Base-by-base conservation (phyloP, 2,329 filamentous ascomycete genomes). In the Macrophomina tecta region DNA sequence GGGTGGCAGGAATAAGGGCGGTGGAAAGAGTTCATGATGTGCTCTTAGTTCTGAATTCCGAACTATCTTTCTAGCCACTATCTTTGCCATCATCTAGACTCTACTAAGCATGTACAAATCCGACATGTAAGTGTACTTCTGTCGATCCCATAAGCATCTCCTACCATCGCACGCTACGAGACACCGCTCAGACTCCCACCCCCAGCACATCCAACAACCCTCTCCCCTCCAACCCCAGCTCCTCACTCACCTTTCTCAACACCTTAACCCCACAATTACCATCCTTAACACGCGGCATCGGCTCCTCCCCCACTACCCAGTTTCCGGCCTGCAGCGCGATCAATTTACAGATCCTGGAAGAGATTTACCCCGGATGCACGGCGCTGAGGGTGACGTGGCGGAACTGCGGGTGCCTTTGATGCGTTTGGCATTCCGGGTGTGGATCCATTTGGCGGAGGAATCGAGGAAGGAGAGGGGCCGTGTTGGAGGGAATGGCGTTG, bases 291-390 rank as follows among this genome's bases (percentile, higher is more conserved):
- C 74, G 70, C n/a, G 73, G 73, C 72, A 73, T 74, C 3, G 70
- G 65, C 61, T 68, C 66, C 46, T 65, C 66, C 30, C 72, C 69
- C 71, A 69, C 73, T 2, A 74, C 71, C 30, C 73, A 63, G 60
- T 73, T 64, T 5, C 69, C 68, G 23, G 58, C 67, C 9, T 55
- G 18, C 40, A 36, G 32, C 30, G 68, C 69, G 11, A 70, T 80
- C 74, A 71, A 38, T 42, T 71, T 63, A 75, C 74, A 77, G 55
- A 77, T 75, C 40, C 74, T 74, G 12, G 69, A 71, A 56, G 72
- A 73, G 36, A 76, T 74, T 48, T 70, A 76, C 28, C 75, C 75
- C 8, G 75, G 75, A 66, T 77, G 74, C 9, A 77, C 70, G 42
- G 75, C 75, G 30, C 76, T 71, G 60, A 77, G 68, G 12, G 70